These are phyloP conservation scores for Geotrichum phurueaensis DNA, from an alignment of 1,139 yeast genomes.

Conservation along the genomic window DNA sequence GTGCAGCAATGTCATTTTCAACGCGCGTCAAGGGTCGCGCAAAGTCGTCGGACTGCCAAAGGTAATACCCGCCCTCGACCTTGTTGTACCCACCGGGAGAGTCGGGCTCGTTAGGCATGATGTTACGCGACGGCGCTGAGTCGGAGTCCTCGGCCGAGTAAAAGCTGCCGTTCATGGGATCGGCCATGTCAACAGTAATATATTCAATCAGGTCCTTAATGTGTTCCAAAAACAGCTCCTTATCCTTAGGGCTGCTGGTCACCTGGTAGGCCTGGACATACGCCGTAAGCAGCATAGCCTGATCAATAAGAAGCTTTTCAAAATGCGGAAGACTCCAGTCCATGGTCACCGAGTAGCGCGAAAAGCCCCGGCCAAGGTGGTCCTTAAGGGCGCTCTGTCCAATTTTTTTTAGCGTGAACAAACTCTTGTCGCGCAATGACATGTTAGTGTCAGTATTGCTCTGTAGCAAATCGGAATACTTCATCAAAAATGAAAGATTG, in stretches of 20 bases:
- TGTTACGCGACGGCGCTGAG: slow-evolving; percentile 21
- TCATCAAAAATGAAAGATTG: slow-evolving; percentile 31
- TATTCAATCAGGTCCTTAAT: slow-evolving; percentile 30
- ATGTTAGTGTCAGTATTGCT: slow-evolving; percentile 6
- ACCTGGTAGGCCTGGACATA: slow-evolving; percentile 30
- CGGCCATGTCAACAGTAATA: slow-evolving; percentile 27
- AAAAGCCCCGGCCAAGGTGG: slow-evolving; percentile 37
- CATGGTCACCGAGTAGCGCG: slow-evolving; percentile 38
- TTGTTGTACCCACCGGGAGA: slow-evolving; percentile 16
- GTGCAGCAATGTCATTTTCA: slow-evolving; percentile 36
- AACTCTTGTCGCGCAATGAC: slow-evolving; percentile 7
- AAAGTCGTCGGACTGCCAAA: slow-evolving; percentile 37
- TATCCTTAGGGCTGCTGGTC: not conserved
- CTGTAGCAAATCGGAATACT: slow-evolving; percentile 20
- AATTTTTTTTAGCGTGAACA: slow-evolving; percentile 30
- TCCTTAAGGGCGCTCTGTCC: slow-evolving; percentile 38
- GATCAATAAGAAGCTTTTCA: slow-evolving; percentile 39
- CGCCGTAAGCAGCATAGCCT: slow-evolving; percentile 35
- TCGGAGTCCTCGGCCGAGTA: slow-evolving; percentile 37
- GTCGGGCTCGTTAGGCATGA: slow-evolving; percentile 1
- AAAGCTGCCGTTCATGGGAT: slow-evolving; percentile 29
- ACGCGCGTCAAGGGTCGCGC: slow-evolving; percentile 28
- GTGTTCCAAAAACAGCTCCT: slow-evolving; percentile 18
- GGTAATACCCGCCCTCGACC: slow-evolving; percentile 37
- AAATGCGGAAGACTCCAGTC: slow-evolving; percentile 41